Evolutionary conservation across 2,329 filamentous ascomycete species (phyloP), one percentile per base, ranked within the genome.

Genomic region (Verticillium dahliae): DNA sequence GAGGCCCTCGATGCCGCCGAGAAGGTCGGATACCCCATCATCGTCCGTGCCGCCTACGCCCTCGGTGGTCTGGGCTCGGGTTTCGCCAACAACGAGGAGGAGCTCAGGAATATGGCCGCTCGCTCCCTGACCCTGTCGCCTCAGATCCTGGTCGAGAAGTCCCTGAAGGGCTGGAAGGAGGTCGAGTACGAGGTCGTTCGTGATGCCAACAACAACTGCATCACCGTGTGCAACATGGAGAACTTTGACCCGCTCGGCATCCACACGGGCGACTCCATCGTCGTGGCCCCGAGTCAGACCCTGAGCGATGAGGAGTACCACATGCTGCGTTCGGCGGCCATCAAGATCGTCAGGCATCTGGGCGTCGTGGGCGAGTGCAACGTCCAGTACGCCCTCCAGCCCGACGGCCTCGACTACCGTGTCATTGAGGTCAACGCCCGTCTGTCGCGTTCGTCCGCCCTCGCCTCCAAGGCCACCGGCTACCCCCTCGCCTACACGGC

Each of bases 361-460:
- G 94, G 94, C 68, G 95, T 99, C 58, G 94, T 98, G 57, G 95
- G 95, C 75, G 95, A 99, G 81, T 99, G 95, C 79, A 99, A 99
- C 76, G 93, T 97, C 38, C 94, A 98, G 78, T 99, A 99, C 76
- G 93, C 93, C 66, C 86, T 99, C 65, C 92, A 97, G 77, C 95
- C 95, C 15, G 93, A 97, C 78, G 94, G 94, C 62, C 88, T 97
- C 64, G 95, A 99, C 80, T 99, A 98, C 83, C 88, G 95, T 74
- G 94, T 99, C 66, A 99, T 99, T 70, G 95, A 99, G 78, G 94
- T 99, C 78, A 99, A 99, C 75, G 95, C 95, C 68, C 94, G 95
- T 88, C 88, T 99, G 59, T 98, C 95, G 72, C 91, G 95, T 71
- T 99, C 95, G 56, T 99, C 95, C 62, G 95, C 95, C 66, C 84